Conservation (phyloP, 2,329 filamentous ascomycete species). For the Ambrosiella xylebori region DNA sequence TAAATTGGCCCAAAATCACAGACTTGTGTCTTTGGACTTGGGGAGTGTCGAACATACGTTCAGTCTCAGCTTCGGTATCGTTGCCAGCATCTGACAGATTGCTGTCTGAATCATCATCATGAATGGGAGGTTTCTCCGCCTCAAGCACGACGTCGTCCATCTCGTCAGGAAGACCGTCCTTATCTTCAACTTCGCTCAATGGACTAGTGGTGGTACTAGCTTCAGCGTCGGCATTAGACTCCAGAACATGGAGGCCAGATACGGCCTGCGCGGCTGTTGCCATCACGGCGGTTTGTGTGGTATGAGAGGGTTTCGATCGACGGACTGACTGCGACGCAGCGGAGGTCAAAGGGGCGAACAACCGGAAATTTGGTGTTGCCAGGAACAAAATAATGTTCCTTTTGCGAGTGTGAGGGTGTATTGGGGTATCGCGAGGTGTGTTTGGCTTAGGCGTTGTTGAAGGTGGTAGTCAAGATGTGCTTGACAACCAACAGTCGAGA, state of each 20-base stretch:
- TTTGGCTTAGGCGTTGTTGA: not conserved
- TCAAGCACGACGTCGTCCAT: constrained; percentile 40
- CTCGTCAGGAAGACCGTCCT: constrained; percentile 52
- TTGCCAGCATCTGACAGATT: constrained; percentile 41
- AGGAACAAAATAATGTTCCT: not conserved
- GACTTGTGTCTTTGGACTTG: constrained; percentile 46
- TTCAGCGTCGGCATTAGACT: constrained; percentile 32
- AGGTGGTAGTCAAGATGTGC: not conserved
- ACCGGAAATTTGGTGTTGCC: not conserved
- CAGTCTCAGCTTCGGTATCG: constrained; percentile 79
- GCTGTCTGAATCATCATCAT: constrained; percentile 26
- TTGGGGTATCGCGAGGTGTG: not conserved
- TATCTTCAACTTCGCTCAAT: constrained; percentile 79
- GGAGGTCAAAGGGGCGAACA: not conserved
- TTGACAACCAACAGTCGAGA: not conserved
- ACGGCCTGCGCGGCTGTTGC: constrained; percentile 34
- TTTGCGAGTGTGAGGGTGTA: not conserved
- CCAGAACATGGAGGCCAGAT: constrained; percentile 30
- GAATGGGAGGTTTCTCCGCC: constrained; percentile 18
- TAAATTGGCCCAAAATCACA: constrained; percentile 40
- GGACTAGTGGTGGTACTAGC: constrained; percentile 73
- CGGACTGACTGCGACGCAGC: constrained; percentile 2
- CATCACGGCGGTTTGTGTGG: constrained; percentile 23
- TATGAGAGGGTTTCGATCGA: constrained; percentile 12
- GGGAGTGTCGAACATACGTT: constrained; percentile 81